Evolutionary conservation across 176 grass and related monocot genomes (phyloP), one percentile per base, ranked within the genome.

Genomic region (Carex myosuroides): DNA sequence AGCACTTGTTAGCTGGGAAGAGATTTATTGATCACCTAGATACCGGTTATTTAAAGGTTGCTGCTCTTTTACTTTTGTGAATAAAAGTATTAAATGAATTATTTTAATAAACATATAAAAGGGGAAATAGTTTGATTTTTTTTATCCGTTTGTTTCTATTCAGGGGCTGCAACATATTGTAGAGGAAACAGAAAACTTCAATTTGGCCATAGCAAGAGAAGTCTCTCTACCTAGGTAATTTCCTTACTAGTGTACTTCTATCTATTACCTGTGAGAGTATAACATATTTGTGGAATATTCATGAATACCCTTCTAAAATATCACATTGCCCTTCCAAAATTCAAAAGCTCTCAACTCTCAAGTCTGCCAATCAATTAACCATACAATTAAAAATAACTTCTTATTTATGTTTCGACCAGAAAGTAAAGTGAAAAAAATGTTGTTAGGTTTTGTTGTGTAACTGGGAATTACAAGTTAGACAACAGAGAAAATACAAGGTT

Each of bases 81-180:
- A 62, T n/a, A 62, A 22, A 62, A 42, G 16, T 20, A 20, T 3
- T 20, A 62, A 62, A 62, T 22, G 4, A 70, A n/a, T 70, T 35
- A 17, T 44, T 42, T n/a, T 21, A 70, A 10, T 18, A 70, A 70
- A 39, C 33, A 8, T 70, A 70, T n/a, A 20, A 39, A 70, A 42
- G 2, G 60, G 24, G 12, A 62, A 12, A 62, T 17, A 37, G 0
- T 18, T 46, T 46, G 8, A 61, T 37, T 60, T 60, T 60, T 62
- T 20, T 17, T 80, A 52, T 77, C 59, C 70, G 46, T 44, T 82
- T 85, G 1, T 26, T 66, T 54, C 10, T 48, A 48, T 48, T 48
- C 44, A 48, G 44, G 44, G 88, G 18, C 62, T 89, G n/a, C 88
- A 86, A 64, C 88, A 89, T 16, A 67, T 89, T 76, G 57, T 82